A percentile compares a stretch with the other conserved stretches of the same genome.
These are phyloP conservation scores for Emydomyces testavorans DNA, from an alignment of 2,329 filamentous ascomycete species.

Conservation along the genomic window DNA sequence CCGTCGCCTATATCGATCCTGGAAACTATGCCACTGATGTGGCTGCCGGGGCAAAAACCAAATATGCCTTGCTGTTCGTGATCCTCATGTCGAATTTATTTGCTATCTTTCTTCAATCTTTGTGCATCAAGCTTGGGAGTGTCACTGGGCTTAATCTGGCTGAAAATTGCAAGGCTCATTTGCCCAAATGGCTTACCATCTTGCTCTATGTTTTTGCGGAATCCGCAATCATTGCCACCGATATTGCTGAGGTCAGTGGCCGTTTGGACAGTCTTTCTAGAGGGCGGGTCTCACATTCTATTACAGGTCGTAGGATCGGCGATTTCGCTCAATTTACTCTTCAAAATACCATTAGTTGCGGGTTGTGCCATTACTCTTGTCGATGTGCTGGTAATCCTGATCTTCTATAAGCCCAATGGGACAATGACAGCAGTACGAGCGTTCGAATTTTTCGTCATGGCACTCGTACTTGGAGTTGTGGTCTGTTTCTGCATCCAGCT, in stretches of 20 bases:
- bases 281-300: neutral
- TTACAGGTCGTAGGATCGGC: constrained; percentile 46
- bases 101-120: constrained; percentile 38
- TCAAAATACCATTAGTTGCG: constrained; percentile 44
- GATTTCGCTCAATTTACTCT: constrained; percentile 45
- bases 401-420: constrained; percentile 45
- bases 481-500: constrained; percentile 48
- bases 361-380: constrained; percentile 47
- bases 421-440: constrained; percentile 41
- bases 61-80: constrained; percentile 37
- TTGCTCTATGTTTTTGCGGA: constrained; percentile 53
- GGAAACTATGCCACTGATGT: constrained; percentile 42
- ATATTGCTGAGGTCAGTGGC: constrained; percentile 56
- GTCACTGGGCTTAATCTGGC: constrained; percentile 58
- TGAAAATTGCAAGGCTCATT: constrained; percentile 52
- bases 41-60: constrained; percentile 36
- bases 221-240: constrained; percentile 57
- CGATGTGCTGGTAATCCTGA: constrained; percentile 45
- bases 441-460: constrained; percentile 46
- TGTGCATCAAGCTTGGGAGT: constrained; percentile 52
- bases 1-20: constrained; percentile 38
- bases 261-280: neutral
- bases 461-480: constrained; percentile 44
- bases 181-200: constrained; percentile 55
- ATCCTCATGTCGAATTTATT: constrained; percentile 40